These are phyloP conservation scores for Fusarium mangiferae DNA, from an alignment of 2,329 filamentous ascomycete species.

Conservation along the genomic window DNA sequence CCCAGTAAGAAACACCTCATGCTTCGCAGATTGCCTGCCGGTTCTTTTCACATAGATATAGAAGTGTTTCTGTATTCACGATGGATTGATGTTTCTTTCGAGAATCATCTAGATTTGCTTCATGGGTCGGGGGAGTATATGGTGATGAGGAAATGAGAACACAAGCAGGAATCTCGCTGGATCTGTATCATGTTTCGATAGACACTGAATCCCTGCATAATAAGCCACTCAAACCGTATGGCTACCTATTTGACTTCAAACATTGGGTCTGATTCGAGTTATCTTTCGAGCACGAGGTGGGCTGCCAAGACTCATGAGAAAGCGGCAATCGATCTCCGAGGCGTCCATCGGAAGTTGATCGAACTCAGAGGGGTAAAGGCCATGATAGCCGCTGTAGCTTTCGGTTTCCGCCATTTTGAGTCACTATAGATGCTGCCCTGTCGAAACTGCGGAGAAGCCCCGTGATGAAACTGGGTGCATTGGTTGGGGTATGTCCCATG, in stretches of 20 bases:
- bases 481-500: conserved; percentile 19
- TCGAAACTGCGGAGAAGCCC: conserved; percentile 33
- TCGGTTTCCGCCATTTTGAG: conserved; percentile 30
- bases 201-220: conserved; percentile 23
- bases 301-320: conserved; percentile 23
- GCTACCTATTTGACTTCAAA: background rate
- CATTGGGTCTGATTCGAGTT: conserved; percentile 11
- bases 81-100: conserved; percentile 1
- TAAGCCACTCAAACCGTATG: conserved; percentile 14
- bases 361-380: background rate
- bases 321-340: conserved; percentile 17
- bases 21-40: background rate
- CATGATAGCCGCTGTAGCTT: conserved; percentile 5
- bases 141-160: conserved; percentile 5
- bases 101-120: background rate
- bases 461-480: conserved; percentile 36
- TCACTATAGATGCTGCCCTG: conserved; percentile 27
- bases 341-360: background rate
- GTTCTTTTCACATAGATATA: conserved; percentile 30
- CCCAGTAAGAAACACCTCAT: conserved; percentile 44
- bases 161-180: conserved; percentile 3
- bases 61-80: conserved; percentile 25
- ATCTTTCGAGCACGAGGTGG: conserved; percentile 24
- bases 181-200: conserved; percentile 21
- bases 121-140: conserved; percentile 12